Evolutionary conservation across 306 rosid species (phyloP), one percentile per base, ranked within the genome.

Genomic region (Styphnolobium japonicum): DNA sequence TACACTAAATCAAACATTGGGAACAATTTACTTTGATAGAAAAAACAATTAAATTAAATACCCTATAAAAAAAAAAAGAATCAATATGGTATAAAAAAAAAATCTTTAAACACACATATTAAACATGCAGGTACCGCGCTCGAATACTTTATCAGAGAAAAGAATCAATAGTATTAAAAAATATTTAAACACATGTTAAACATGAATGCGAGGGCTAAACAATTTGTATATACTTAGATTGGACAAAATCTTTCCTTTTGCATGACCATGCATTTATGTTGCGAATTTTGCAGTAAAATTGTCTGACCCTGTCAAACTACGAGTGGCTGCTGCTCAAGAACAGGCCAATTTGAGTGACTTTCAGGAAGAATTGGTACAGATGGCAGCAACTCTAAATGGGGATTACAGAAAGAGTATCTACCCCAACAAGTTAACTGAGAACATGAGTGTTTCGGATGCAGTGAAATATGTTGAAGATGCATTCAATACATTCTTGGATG

Each of bases 351-450:
- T 92, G 10, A 92, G 83, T 46, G 90, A 90, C 6, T 89, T 92
- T 43, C 97, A 92, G 58, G 87, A 70, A 42, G 96, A 89, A 71
- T 23, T 92, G 7, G 92, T 92, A 11, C 88, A 86, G 21, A 42
- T 92, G 88, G 91, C 89, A 1, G 96, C 96, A 22, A 84, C 88
- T 18, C 64, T 90, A 22, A 92, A 86, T 27, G 96, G 92, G 2
- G 96, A 90, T 82, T 80, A 75, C 25, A 65, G 16, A 8, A 90
- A 86, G 61, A 85, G 83, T 16, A 71, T 60, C 0, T 90, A 89
- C 61, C 92, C 92, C 0, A 2, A 85, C 73, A 89, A 89, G 64
- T 42, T 88, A n/a, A 85, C 67, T 19, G 92, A 90, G 79, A 86
- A 80, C 2, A 65, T 89, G 87, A 65, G 69, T 11, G 91, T 86